Evolutionary conservation across 2,329 filamentous ascomycete species (phyloP).

Genomic region (Aspergillus tubingensis): DNA sequence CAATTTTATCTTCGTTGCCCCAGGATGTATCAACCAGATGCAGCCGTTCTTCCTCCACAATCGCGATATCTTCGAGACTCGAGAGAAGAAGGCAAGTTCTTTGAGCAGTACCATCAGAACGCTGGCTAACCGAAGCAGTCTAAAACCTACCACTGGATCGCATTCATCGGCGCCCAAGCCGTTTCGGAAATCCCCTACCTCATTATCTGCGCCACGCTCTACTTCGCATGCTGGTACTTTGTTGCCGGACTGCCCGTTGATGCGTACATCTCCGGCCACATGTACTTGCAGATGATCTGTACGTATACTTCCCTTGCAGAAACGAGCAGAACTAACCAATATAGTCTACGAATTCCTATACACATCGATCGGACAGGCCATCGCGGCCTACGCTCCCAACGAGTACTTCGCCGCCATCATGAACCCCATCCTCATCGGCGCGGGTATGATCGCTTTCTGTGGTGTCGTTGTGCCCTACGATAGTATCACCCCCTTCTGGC

Average conservation of each 20-base stretch:
- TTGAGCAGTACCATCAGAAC: neutral
- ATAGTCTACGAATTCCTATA: slow-evolving; percentile 48
- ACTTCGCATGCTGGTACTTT: slow-evolving; percentile 60
- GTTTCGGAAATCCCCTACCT: slow-evolving; percentile 52
- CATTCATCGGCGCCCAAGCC: slow-evolving; percentile 58
- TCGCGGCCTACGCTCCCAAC: slow-evolving; percentile 65
- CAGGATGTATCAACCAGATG: slow-evolving; percentile 60
- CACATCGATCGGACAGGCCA: slow-evolving; percentile 46
- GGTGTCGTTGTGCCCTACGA: slow-evolving; percentile 43
- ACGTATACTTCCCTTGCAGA: slow-evolving; percentile 5
- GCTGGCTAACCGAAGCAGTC: slow-evolving; percentile 31
- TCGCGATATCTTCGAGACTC: slow-evolving; percentile 59
- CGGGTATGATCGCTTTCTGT: slow-evolving; percentile 43
- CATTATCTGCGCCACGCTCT: slow-evolving; percentile 48
- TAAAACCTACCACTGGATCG: slow-evolving; percentile 63
- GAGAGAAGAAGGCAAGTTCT: slow-evolving; percentile 56
- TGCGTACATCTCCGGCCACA: slow-evolving; percentile 37
- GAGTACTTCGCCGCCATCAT: slow-evolving; percentile 60
- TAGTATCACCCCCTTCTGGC: slow-evolving; percentile 44
- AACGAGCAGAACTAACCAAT: neutral
- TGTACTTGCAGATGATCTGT: slow-evolving; percentile 46
- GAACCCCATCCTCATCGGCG: slow-evolving; percentile 58
- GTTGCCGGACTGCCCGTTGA: slow-evolving; percentile 50
- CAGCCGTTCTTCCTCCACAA: slow-evolving; percentile 61
- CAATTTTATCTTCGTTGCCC: slow-evolving; percentile 65